Evolutionary conservation across 805 yeast genomes (phyloP).

Genomic region (Sungouiozyma intestinalis): DNA sequence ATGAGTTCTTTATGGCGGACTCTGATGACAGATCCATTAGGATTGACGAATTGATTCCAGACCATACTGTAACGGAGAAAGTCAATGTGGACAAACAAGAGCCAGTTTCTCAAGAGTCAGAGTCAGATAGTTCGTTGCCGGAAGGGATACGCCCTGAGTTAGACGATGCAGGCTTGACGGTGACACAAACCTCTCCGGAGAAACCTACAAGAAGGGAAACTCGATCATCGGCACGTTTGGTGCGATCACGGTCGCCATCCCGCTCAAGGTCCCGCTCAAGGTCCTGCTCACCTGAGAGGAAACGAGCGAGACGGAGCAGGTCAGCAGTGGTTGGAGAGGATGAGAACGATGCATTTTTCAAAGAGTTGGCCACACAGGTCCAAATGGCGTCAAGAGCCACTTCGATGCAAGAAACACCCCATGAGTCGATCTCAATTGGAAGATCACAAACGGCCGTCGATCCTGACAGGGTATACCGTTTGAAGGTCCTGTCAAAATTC

Average conservation of each 20-base stretch:
- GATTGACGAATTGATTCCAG: background rate
- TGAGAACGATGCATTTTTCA: slow-evolving; percentile 20
- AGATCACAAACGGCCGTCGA: background rate
- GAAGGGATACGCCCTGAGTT: no score
- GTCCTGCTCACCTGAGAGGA: background rate
- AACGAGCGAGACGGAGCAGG: background rate
- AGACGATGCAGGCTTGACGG: no score
- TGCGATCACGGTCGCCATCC: background rate
- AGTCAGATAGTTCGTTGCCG: no score
- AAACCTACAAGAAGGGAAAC: no score
- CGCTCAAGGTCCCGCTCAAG: slow-evolving; percentile 1
- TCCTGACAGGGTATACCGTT: slow-evolving; percentile 17
- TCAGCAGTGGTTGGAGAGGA: slow-evolving; percentile 8
- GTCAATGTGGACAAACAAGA: background rate
- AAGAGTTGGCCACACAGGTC: slow-evolving; percentile 11
- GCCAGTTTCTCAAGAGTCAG: no score
- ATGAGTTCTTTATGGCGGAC: slow-evolving; percentile 8
- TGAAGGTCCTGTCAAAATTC: slow-evolving; percentile 20
- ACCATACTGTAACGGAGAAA: background rate
- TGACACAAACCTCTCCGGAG: no score
- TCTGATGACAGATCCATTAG: slow-evolving; percentile 4
- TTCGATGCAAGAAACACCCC: background rate
- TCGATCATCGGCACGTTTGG: background rate
- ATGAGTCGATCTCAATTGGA: background rate
- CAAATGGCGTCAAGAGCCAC: background rate